Conservation (phyloP, 78 protist species). For the Cavenderia fasciculata region DNA sequence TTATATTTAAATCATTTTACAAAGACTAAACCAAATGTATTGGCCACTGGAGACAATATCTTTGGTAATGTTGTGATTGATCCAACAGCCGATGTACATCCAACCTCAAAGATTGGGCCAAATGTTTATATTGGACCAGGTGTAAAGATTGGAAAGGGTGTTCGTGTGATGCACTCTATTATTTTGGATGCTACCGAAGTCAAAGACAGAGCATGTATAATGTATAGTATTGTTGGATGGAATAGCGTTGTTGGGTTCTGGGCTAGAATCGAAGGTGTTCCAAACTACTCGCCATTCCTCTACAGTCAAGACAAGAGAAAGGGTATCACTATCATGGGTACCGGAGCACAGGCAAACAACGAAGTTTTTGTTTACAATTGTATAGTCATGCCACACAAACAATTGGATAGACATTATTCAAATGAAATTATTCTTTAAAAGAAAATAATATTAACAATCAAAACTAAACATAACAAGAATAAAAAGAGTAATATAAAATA, state of each 20-base stretch:
- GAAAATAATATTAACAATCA: too few species aligned
- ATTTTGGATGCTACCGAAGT: conserved; percentile 67
- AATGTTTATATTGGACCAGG: conserved; percentile 80
- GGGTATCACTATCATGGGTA: conserved; percentile 75
- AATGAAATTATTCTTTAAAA: conserved; percentile 78
- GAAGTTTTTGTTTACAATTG: conserved; percentile 71
- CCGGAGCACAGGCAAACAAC: conserved; percentile 73
- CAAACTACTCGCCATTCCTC: conserved; percentile 57
- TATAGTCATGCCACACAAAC: conserved; percentile 85
- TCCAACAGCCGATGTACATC: conserved; percentile 76
- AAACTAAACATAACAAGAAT: too few species aligned
- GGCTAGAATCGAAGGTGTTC: conserved; percentile 83
- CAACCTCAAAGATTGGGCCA: conserved; percentile 81
- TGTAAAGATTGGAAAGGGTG: conserved; percentile 83
- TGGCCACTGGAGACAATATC: conserved; percentile 34
- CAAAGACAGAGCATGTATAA: conserved; percentile 73
- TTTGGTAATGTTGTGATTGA: conserved; percentile 77
- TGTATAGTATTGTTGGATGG: conserved; percentile 81
- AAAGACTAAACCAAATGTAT: conserved; percentile 53
- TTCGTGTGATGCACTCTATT: conserved; percentile 77
- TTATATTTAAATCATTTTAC: conserved; percentile 59
- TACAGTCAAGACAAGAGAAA: conserved; percentile 59
- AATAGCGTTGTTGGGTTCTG: conserved; percentile 70
- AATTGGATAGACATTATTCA: conserved; percentile 47
- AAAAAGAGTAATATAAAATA: too few species aligned